Base-by-base conservation (phyloP, 2,329 filamentous ascomycete genomes). In the Claviceps pusilla region DNA sequence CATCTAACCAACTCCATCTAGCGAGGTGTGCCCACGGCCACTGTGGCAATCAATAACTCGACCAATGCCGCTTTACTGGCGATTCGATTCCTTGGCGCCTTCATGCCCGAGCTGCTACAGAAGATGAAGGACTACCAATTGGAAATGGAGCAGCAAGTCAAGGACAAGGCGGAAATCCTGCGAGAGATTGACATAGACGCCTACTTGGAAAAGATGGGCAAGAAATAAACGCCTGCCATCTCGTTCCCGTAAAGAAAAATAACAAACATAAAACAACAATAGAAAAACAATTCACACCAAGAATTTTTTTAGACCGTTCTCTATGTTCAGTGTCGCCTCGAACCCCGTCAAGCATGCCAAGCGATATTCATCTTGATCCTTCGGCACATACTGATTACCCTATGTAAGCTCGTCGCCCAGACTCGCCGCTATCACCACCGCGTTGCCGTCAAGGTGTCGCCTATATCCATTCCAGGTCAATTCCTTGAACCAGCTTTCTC, bases 1-100 rank as follows among this genome's bases (percentile, higher is more conserved):
- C 16, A n/a, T 19, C 42, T 42, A 14, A 48, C 49, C 33, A 39
- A 50, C 19, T 28, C 7, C 11, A 6, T 39, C 51, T 57, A 69
- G 66, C 69, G 77, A 62, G 86, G 86, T 12, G 78, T 84, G 51
- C 86, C 86, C 10, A 82, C 84, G 14, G 85, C 86, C 6, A 89
- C 85, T 0, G 84, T 90, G 3, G 86, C 81, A 11, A 88, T 89
- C 66, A 87, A 88, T 68, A 89, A 89, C 69, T 85, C 83, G 29
- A 84, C 84, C 54, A 90, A 89, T 62, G 86, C 86, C 0, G 86
- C 81, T 0, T 72, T 89, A 19, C 69, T 88, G n/a, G 85, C 86
- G 0, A 76, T 84, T 24, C 73, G 84, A 19, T 84, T 88, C 39
- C 66, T 89, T 3, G 83, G 83, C 3, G 68, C 77, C 3, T 73